Evolutionary conservation across 2,329 filamentous ascomycete genomes (phyloP), one percentile per base, ranked within the genome.

Genomic region (Fusarium buharicum): DNA sequence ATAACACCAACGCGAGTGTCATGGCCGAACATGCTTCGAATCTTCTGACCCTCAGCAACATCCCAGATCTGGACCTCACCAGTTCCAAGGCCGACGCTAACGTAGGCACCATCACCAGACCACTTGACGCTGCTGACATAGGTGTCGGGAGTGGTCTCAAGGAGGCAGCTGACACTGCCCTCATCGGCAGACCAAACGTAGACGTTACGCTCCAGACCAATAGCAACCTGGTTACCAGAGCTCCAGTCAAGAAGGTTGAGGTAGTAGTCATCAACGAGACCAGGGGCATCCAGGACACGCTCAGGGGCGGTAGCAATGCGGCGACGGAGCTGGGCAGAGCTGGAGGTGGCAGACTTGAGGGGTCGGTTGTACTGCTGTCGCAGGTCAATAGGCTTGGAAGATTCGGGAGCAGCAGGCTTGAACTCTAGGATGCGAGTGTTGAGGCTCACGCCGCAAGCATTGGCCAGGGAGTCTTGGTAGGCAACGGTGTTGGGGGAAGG

Each of bases 11-110:
- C 94, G 51, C 95, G 93, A 34, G 92, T 94, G 73, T 98, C 94
- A 75, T 99, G 95, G 59, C 95, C 95, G 75, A 93, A 91, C 95
- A 99, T 99, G 84, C 93, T 97, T 76, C 95, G 93, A 57, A 99
- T 90, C 85, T 98, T 98, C 73, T 88, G 90, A 61, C 90, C 88
- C 77, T 99, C 95, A 71, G 96, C 91, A 24, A 97, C 94, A 72
- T 98, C 95, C 94, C 95, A 99, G 80, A 99, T 99, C 81, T 99
- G 95, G 33, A 99, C 92, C 77, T 99, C 95, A 58, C 95, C 95
- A 33, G 92, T 92, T 60, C 93, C 94, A 46, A 99, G 90, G 59
- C 95, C 95, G 68, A 98, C 93, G 64, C 93, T 90, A 66, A 99
- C 93, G 74, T 99, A 98, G 28, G 94, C 93, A 58, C 95, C 95